phyloP scores from a whole-genome alignment of 257 asterid genomes.

The Vinca minor region DNA sequence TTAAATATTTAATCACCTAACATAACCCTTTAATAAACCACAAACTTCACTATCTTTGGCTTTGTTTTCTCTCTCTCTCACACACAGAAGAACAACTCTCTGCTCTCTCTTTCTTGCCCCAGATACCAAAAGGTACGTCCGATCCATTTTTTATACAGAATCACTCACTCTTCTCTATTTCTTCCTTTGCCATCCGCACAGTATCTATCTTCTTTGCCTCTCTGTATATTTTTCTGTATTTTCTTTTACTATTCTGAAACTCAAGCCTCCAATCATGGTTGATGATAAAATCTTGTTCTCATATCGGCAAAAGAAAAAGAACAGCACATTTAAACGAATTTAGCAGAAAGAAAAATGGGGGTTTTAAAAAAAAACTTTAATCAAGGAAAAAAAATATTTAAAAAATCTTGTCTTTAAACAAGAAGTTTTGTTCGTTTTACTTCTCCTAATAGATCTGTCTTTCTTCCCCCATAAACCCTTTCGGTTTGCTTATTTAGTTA shows the following conservation, averaged over 20 bases:
- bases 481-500: slow-evolving; percentile 10
- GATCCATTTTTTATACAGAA: slow-evolving; percentile 29
- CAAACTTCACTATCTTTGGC: no score
- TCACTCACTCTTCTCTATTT: slow-evolving; percentile 13
- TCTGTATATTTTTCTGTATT: no score
- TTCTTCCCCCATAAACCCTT: slow-evolving; percentile 24
- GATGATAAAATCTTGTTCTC: slow-evolving; percentile 11
- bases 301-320: not conserved
- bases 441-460: slow-evolving; percentile 51
- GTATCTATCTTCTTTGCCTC: slow-evolving; percentile 14
- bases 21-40: no score
- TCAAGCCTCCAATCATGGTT: slow-evolving; percentile 10
- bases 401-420: not conserved
- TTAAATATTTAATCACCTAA: no score
- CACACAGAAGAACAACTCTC: slow-evolving; percentile 9
- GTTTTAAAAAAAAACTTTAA: no score
- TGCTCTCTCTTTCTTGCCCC: slow-evolving; percentile 21
- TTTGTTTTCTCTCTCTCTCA: slow-evolving; percentile 12
- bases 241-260: slow-evolving; percentile 10
- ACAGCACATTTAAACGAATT: not conserved
- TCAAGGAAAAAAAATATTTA: slow-evolving; percentile 1
- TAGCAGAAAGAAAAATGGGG: not conserved
- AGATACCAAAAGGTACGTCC: slow-evolving; percentile 36
- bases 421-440: no score
- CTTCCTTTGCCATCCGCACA: slow-evolving; percentile 24